Base-by-base conservation (phyloP, 2,329 filamentous ascomycete species). In the Malbranchea zuffiana region DNA sequence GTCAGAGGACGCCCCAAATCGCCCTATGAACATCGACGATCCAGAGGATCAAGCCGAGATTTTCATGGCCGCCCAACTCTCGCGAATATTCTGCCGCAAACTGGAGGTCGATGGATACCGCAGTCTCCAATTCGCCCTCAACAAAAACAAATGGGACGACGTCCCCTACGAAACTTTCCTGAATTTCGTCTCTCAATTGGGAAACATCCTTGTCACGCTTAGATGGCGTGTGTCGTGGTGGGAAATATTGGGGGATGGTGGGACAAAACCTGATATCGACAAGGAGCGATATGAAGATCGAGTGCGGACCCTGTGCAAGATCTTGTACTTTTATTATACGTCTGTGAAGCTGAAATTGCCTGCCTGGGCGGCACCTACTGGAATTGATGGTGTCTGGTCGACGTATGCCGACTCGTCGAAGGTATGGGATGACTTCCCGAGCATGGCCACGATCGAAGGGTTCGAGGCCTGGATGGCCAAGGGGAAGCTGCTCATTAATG, bases 311-410 rank as follows among this genome's bases (percentile, higher is more conserved):
- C 54, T 66, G 10, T 65, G 62, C 47, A 51, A 60, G 29, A 60
- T 65, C 27, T 53, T 67, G 5, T 66, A 66, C 40, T 63, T 65
- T 28, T 66, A 65, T 47, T 66, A 64, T 43, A 65, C 60, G 15
- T 61, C 55, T 34, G 57, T 64, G 2, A 46, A 60, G 23, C 58
- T 61, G 11, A 64, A 63, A 40, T 45, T 65, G 11, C 60, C 57
- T 1, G 57, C 60, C 1, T 63, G 61, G 58, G 56, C 50, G 3
- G 48, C 47, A 2, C 41, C 53, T 3, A 53, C 57, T 10, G 54
- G 56, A 10, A 55, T 59, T 16, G 60, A 62, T 41, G 62, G 59
- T 4, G 50, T 58, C 6, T 60, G 53, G 53, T 63, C 59, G 6
- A 54, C 50, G 4, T 65, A 66, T 40, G 57, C 61, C 5, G 62